Evolutionary conservation across 2,329 filamentous ascomycete genomes (phyloP), one percentile per base, ranked within the genome.

Genomic region (Proliferodiscus dingleyae): DNA sequence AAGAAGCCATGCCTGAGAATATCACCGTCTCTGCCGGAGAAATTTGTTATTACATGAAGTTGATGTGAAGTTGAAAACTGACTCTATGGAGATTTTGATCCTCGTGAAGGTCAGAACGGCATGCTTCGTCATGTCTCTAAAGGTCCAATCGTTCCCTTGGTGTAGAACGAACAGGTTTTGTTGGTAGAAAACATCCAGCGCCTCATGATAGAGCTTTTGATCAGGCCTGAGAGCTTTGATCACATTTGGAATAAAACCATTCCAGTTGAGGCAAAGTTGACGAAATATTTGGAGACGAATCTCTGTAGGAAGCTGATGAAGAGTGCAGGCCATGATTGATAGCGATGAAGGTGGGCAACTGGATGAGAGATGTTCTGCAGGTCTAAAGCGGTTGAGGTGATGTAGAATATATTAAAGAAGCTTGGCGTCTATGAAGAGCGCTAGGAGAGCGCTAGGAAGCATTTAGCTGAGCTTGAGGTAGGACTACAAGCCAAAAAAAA

Each of bases 121-220:
- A 13, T 37, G 11, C 11, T 37, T 37, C 34, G 34, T 37, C 34
- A 37, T 37, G 15, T 37, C 34, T 37, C 34, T 13, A 24, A 37
- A 37, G 16, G 16, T 22, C 34, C 34, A 37, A 4, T 19, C 34
- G 5, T 37, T 37, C 11, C 18, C 9, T 23, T 22, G 2, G 4
- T 21, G 19, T 13, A 37, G n/a, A 11, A 23, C 19, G 23, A 37
- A 37, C 10, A 19, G 10, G 15, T 37, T 37, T 3, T 24, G 21
- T 13, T 24, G 21, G 19, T 37, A 37, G n/a, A 37, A 37, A n/a
- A 37, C 18, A 5, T 21, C 18, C 19, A 37, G 11, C 8, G 34
- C 34, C 15, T 37, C 34, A 11, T 37, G 34, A n/a, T 37, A 37
- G 2, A 37, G 16, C 9, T 22, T 24, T 19, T 24, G 8, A 11